phyloP scores from a whole-genome alignment of 2,329 filamentous ascomycete species.

The Colletotrichum cereale region DNA sequence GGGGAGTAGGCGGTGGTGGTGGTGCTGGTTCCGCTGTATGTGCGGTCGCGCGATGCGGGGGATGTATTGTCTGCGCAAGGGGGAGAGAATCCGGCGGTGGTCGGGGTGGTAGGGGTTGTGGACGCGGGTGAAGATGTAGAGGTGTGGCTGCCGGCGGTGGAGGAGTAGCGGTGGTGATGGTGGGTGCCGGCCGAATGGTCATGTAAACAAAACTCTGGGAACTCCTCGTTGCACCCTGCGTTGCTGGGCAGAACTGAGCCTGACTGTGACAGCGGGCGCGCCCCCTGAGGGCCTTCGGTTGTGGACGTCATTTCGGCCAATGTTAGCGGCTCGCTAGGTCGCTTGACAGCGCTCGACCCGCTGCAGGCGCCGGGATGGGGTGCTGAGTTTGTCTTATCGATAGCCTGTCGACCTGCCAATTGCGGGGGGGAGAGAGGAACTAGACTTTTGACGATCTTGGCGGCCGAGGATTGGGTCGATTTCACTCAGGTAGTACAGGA shows the following conservation, averaged over 20 bases:
- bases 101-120: slow-evolving; percentile 46
- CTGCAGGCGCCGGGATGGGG: slow-evolving; percentile 39
- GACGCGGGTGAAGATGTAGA: slow-evolving; percentile 44
- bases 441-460: not conserved
- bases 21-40: slow-evolving; percentile 42
- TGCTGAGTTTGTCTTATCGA: slow-evolving; percentile 32
- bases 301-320: slow-evolving; percentile 39
- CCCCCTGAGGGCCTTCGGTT: slow-evolving; percentile 37
- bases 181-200: slow-evolving; percentile 40
- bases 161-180: slow-evolving; percentile 18
- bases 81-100: slow-evolving; percentile 44
- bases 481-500: not conserved
- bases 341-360: slow-evolving; percentile 37
- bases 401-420: slow-evolving; percentile 33
- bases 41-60: slow-evolving; percentile 42
- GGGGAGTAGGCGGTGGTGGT: slow-evolving; percentile 43
- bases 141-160: slow-evolving; percentile 38
- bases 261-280: slow-evolving; percentile 38
- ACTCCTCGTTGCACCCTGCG: slow-evolving; percentile 51
- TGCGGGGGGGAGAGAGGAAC: slow-evolving; percentile 2
- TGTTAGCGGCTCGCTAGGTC: slow-evolving; percentile 39
- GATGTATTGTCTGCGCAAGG: slow-evolving; percentile 41
- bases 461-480: not conserved
- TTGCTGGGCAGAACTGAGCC: slow-evolving; percentile 51
- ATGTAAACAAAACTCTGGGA: slow-evolving; percentile 61